A percentile compares a stretch with the other conserved stretches of the same genome.
phyloP scores from a whole-genome alignment of 208 protist species.

The Zelonia costaricensis region DNA sequence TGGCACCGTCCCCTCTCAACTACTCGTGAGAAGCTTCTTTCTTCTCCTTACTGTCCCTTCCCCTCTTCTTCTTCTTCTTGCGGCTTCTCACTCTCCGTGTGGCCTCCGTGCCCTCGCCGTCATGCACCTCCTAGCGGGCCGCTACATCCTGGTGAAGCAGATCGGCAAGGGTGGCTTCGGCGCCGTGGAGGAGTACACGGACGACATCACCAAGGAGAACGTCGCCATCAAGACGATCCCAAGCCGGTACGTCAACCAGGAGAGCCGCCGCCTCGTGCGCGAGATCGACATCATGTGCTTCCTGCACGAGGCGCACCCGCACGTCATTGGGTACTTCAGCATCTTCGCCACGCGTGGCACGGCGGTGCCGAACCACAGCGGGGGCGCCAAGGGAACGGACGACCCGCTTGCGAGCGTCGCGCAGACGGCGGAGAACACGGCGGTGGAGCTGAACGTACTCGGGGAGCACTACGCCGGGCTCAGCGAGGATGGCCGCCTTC shows the following conservation, averaged over 20 bases:
- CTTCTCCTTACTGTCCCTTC: neutral
- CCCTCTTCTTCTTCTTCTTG: neutral
- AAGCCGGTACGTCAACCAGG: constrained; percentile 83
- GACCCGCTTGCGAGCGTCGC: constrained; percentile 49
- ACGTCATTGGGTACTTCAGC: constrained; percentile 93
- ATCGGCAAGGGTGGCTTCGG: constrained; percentile 97
- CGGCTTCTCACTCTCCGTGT: neutral
- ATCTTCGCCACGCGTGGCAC: constrained; percentile 94
- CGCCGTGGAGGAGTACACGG: constrained; percentile 95
- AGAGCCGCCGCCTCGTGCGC: constrained; percentile 90
- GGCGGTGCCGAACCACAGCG: constrained; percentile 19
- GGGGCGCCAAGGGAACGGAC: neutral
- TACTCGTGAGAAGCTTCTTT: neutral
- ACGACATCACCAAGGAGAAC: constrained; percentile 64
- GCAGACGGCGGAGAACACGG: constrained; percentile 20
- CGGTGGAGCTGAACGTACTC: constrained; percentile 44
- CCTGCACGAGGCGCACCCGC: constrained; percentile 92
- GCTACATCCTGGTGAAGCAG: constrained; percentile 59
- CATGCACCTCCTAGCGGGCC: constrained; percentile 55
- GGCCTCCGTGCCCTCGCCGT: neutral
- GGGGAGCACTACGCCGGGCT: constrained; percentile 36
- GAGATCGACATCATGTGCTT: constrained; percentile 98
- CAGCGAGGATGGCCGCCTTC: constrained; percentile 24
- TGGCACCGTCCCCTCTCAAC: too few relatives aligned
- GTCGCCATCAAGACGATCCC: constrained; percentile 94